Conservation (phyloP, 2,329 filamentous ascomycete species). For the Magnaporthiopsis rhizophila region DNA sequence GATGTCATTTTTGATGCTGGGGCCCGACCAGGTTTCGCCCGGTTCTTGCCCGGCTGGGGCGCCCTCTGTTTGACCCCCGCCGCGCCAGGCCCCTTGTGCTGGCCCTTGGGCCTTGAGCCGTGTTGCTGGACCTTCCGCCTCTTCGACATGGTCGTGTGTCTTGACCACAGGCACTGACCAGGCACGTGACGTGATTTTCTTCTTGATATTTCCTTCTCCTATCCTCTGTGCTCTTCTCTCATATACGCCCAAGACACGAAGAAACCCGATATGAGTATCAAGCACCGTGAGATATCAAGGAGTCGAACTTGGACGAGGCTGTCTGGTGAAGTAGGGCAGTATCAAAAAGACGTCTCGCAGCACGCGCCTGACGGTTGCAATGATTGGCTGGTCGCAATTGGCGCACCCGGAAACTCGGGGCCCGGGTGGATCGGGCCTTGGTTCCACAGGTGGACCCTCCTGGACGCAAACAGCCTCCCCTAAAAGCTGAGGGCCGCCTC, state of each 20-base stretch:
- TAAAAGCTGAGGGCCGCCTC: not conserved
- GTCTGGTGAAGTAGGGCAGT: not conserved
- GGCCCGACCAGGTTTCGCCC: not conserved
- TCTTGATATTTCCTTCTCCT: not conserved
- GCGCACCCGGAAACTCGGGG: not conserved
- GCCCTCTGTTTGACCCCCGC: not conserved
- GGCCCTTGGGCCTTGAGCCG: not conserved
- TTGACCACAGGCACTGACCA: not conserved
- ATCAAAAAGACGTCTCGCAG: not conserved
- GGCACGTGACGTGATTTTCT: not conserved
- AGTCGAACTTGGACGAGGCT: not conserved
- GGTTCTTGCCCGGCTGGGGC: not conserved
- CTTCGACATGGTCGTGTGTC: not conserved
- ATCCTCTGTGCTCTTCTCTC: no score
- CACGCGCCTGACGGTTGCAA: not conserved
- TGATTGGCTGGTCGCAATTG: not conserved
- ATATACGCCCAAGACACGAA: no score
- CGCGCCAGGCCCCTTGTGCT: not conserved
- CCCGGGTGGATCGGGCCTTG: not conserved
- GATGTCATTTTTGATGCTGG: not conserved
- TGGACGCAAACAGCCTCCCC: not conserved
- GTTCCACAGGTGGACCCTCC: not conserved
- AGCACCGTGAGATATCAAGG: not conserved
- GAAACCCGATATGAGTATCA: not conserved
- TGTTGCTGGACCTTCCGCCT: slow-evolving; percentile 4